These are phyloP conservation scores for Lentinula novae-zelandiae DNA, from an alignment of 1,284 basidiomycete species.

Conservation along the genomic window DNA sequence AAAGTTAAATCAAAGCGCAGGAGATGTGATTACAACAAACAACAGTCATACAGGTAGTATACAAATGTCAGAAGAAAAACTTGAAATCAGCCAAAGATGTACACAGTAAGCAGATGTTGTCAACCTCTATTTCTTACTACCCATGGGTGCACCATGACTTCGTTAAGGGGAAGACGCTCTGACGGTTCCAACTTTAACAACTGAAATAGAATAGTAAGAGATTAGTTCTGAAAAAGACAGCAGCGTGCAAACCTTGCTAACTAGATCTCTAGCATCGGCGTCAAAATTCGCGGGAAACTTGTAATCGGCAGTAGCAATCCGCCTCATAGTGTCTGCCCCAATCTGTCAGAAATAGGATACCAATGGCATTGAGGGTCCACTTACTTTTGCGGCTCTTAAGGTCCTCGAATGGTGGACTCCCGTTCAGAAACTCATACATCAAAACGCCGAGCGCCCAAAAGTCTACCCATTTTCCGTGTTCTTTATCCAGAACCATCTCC, in stretches of 20 bases:
- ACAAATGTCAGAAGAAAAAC: not conserved
- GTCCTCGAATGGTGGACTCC: slow-evolving; percentile 94
- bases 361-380: slow-evolving; percentile 19
- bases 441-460: slow-evolving; percentile 97
- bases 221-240: not conserved
- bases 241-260: slow-evolving; percentile 32
- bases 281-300: slow-evolving; percentile 52
- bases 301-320: slow-evolving; percentile 82
- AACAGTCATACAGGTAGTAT: not conserved
- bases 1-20: too few species aligned
- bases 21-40: not conserved
- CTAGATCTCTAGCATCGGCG: slow-evolving; percentile 38
- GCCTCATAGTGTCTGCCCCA: slow-evolving; percentile 74
- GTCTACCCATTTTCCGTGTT: slow-evolving; percentile 88
- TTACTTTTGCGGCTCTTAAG: slow-evolving; percentile 73
- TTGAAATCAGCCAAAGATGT: too few species aligned
- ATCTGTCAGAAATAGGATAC: slow-evolving; percentile 31
- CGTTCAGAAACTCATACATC: slow-evolving; percentile 92
- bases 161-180: slow-evolving; percentile 75
- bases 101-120: slow-evolving; percentile 34
- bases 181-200: slow-evolving; percentile 86
- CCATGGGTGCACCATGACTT: slow-evolving; percentile 92
- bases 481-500: slow-evolving; percentile 90
- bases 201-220: slow-evolving; percentile 52
- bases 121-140: slow-evolving; percentile 67